Base-by-base conservation (phyloP, 2,329 filamentous ascomycete genomes). In the Alternaria gansuensis region DNA sequence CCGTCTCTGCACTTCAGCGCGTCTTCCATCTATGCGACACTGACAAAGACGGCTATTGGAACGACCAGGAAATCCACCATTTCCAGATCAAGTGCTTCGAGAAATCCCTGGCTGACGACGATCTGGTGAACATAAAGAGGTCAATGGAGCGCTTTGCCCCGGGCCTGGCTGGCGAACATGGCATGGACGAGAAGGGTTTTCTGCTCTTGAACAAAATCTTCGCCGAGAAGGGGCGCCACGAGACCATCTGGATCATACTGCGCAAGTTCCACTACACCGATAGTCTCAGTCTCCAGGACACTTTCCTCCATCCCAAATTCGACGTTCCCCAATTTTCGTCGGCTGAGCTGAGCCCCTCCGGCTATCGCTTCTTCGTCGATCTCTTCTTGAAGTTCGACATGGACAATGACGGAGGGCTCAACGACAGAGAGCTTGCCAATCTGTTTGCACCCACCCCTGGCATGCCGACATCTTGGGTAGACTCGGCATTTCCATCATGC, bases 231-330 rank as follows among this genome's bases (percentile, higher is more conserved):
- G 95, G 95, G 11, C 90, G 95, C 11, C 95, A 99, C 75, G 95
- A 99, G 79, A 99, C 95, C 0, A 95, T 98, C 41, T 99, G 95
- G 95, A 93, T 96, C 61, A 97, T 99, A 60, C 80, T 99, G 62
- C 87, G 95, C 57, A 93, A 95, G 67, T 97, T 97, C 69, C 91
- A 96, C 71, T 98, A 99, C 73, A 97, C 94, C 0, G 95, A 98
- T 80, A 97, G 93, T 75, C 81, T 99, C 45, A 96, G 92, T 62
- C 81, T 99, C 37, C 92, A 94, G 71, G 93, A 98, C 73, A 91
- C 84, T 67, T 98, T 97, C 74, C 83, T 99, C 24, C 92, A 93
- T 68, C 95, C 95, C 14, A 96, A 92, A 65, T 94, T 98, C 63
- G 95, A 99, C 7, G 93, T 99, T 0, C 92, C 95, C 0, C 90